A percentile compares a stretch with the other conserved stretches of the same genome.
These are phyloP conservation scores for Arabidopsis arenosa DNA, from an alignment of 345 rosid species.

Conservation along the genomic window DNA sequence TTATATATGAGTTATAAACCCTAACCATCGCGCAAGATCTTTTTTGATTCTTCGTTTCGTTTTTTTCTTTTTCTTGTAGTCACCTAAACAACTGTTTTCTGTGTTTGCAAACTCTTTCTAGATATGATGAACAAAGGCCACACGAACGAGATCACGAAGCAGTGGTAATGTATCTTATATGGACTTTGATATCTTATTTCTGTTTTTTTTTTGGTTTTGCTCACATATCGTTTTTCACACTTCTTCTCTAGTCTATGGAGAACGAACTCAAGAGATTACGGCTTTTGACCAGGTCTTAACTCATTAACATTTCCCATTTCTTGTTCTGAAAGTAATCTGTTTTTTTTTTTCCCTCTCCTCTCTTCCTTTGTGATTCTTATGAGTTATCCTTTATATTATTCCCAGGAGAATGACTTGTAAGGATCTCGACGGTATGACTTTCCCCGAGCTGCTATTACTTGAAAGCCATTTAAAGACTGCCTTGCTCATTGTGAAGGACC, in stretches of 20 bases:
- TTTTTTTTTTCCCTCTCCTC: no score
- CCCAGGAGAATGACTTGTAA: background rate
- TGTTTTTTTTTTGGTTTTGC: background rate
- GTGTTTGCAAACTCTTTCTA: no score
- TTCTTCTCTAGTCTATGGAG: background rate
- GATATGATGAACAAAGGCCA: no score
- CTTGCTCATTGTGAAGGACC: no score
- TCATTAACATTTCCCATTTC: background rate
- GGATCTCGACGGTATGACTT: background rate
- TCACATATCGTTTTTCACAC: background rate
- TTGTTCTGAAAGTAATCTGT: no score
- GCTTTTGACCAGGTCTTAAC: background rate
- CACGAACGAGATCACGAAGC: no score
- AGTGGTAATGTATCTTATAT: no score
- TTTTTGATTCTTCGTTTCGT: no score
- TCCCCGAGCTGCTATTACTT: background rate
- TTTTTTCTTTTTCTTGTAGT: no score
- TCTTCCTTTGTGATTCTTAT: background rate
- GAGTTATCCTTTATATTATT: background rate
- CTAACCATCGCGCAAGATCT: no score
- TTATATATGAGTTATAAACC: no score
- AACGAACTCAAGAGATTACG: background rate
- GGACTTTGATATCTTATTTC: background rate
- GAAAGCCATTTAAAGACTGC: background rate
- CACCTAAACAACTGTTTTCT: no score